These are phyloP conservation scores for Amanita pseudoporphyria DNA, from an alignment of 768 basidiomycete species.

Conservation along the genomic window DNA sequence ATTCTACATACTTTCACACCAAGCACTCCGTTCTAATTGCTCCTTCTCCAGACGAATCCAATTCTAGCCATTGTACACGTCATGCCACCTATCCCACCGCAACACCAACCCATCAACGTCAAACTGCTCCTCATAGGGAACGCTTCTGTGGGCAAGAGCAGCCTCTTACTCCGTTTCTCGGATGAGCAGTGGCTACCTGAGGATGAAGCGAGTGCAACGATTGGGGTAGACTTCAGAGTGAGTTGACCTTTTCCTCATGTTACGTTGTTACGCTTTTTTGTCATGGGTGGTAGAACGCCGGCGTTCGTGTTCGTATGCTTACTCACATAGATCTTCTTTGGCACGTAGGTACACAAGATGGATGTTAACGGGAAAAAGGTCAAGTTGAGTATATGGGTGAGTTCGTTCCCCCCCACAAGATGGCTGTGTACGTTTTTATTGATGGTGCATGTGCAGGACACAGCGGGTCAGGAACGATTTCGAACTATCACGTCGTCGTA, in stretches of 20 bases:
- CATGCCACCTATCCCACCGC: conserved; percentile 15
- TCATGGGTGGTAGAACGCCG: neutral
- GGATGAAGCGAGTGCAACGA: conserved; percentile 81
- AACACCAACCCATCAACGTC: conserved; percentile 49
- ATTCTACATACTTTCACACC: neutral
- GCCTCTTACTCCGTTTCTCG: conserved; percentile 87
- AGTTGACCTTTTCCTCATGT: too few relatives aligned
- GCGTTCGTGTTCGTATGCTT: neutral
- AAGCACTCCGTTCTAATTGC: neutral
- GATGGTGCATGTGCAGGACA: conserved; percentile 50
- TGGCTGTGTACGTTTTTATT: too few relatives aligned
- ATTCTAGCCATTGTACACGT: neutral
- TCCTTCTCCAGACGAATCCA: too few relatives aligned
- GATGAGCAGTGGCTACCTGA: conserved; percentile 93
- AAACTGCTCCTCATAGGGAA: conserved; percentile 83
- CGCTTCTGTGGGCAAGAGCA: conserved; percentile 89
- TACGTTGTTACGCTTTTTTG: too few relatives aligned
- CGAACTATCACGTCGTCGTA: conserved; percentile 93
- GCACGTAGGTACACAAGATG: conserved; percentile 75
- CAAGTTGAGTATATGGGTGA: conserved; percentile 95
- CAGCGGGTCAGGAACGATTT: conserved; percentile 95
- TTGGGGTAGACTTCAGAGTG: conserved; percentile 80
- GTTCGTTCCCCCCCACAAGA: conserved; percentile 15
- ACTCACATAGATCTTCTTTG: neutral
- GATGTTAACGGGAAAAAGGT: conserved; percentile 73